These are phyloP conservation scores for Fimicolochytrium jonesii DNA, from an alignment of 192 early-diverging fungal genomes.

Conservation along the genomic window DNA sequence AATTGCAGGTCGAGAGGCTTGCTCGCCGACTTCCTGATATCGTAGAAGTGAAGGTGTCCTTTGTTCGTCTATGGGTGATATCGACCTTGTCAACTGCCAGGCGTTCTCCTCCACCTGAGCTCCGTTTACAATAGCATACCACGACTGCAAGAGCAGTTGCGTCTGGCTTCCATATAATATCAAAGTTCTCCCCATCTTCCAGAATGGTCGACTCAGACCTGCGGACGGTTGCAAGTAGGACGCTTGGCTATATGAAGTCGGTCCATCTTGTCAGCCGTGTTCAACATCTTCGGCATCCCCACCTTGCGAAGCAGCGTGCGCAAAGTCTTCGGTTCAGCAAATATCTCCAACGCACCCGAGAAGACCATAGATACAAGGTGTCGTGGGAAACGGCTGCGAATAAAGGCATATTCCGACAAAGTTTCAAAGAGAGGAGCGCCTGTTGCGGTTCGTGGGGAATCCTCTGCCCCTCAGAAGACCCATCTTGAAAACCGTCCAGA, in stretches of 20 bases:
- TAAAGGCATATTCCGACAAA: slow-evolving; percentile 3
- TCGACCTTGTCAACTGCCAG: too few relatives aligned
- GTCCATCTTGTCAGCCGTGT: background rate
- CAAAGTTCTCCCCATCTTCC: slow-evolving; percentile 70
- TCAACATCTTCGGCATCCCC: background rate
- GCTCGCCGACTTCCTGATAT: slow-evolving; percentile 34
- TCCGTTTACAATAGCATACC: too few relatives aligned
- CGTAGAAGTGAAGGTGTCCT: slow-evolving; percentile 70
- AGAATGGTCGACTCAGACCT: slow-evolving; percentile 59
- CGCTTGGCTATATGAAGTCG: slow-evolving; percentile 51
- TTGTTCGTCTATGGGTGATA: slow-evolving; percentile 61
- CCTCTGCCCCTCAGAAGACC: background rate
- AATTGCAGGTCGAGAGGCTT: slow-evolving; percentile 59
- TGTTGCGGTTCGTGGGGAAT: background rate
- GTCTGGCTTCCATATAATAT: slow-evolving; percentile 73
- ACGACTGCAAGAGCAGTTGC: slow-evolving; percentile 58
- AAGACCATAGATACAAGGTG: slow-evolving; percentile 62
- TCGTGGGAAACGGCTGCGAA: slow-evolving; percentile 60
- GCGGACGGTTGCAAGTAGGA: slow-evolving; percentile 57
- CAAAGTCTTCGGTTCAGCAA: background rate
- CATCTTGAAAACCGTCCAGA: background rate
- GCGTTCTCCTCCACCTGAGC: too few relatives aligned
- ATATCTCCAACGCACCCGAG: slow-evolving; percentile 45
- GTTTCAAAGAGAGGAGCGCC: slow-evolving; percentile 2
- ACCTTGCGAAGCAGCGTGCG: background rate